phyloP scores from a whole-genome alignment of 345 rosid genomes.

The Citrus australasica region DNA sequence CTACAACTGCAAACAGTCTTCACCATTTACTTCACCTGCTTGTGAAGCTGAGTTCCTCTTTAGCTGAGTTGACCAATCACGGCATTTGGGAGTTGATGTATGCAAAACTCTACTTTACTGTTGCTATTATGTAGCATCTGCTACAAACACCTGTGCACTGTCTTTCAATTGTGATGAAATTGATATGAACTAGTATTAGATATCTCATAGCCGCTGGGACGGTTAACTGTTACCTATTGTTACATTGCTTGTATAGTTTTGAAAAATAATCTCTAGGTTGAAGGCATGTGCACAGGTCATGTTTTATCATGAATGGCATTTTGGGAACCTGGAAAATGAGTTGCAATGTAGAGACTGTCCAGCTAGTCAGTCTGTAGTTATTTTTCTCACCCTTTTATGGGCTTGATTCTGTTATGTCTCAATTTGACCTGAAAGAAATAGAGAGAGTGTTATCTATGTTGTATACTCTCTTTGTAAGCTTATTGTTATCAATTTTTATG shows the following conservation, averaged over 20 bases:
- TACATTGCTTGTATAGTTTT: constrained; percentile 29
- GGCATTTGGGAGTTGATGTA: constrained; percentile 36
- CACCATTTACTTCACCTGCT: constrained; percentile 16
- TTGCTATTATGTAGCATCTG: constrained; percentile 35
- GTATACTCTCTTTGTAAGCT: constrained; percentile 17
- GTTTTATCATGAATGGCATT: constrained; percentile 10
- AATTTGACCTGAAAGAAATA: constrained; percentile 21
- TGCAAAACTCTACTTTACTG: constrained; percentile 36
- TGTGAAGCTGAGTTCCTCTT: constrained; percentile 23
- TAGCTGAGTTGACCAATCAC: constrained; percentile 32
- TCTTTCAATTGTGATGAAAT: constrained; percentile 40
- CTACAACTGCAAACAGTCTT: constrained; percentile 17
- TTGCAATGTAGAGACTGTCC: constrained; percentile 12
- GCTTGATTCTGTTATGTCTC: constrained; percentile 11
- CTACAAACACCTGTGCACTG: constrained; percentile 33
- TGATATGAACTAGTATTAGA: constrained; percentile 22
- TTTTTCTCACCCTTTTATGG: background rate
- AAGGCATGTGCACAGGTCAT: constrained; percentile 36
- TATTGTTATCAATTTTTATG: background rate
- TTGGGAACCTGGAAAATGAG: constrained; percentile 12
- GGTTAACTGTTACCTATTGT: constrained; percentile 20
- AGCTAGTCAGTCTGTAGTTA: constrained; percentile 12
- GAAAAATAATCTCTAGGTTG: constrained; percentile 30
- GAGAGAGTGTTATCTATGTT: constrained; percentile 12
- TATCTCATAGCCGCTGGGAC: constrained; percentile 3